These are phyloP conservation scores for Trametes elegans DNA, from an alignment of 768 basidiomycete genomes.

Conservation along the genomic window DNA sequence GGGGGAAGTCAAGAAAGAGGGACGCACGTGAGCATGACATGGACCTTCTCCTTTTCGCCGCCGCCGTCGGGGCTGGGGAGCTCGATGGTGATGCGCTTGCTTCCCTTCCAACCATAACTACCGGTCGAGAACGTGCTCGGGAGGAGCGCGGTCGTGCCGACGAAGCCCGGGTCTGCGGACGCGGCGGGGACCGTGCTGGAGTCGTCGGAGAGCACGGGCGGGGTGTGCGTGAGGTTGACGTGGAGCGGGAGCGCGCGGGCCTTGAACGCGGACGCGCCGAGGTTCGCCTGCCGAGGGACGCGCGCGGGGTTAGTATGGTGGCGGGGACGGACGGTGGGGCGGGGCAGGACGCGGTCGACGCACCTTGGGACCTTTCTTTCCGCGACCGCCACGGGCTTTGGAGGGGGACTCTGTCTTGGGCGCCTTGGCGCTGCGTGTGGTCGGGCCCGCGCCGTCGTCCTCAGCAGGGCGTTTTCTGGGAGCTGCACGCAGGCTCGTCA, in stretches of 20 bases:
- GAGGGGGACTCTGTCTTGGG: constrained; percentile 35
- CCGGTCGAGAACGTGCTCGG: constrained; percentile 69
- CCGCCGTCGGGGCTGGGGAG: constrained; percentile 47
- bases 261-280: constrained; percentile 55
- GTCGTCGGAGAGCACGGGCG: constrained; percentile 41
- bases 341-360: constrained; percentile 15
- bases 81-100: constrained; percentile 64
- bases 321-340: neutral
- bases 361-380: constrained; percentile 49
- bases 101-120: constrained; percentile 85
- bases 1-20: too few species aligned
- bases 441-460: constrained; percentile 20
- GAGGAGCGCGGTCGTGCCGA: constrained; percentile 53
- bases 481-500: neutral
- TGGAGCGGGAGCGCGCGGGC: constrained; percentile 69
- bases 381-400: constrained; percentile 35
- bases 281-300: constrained; percentile 39
- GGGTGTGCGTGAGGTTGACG: constrained; percentile 64
- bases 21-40: constrained; percentile 72
- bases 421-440: constrained; percentile 42
- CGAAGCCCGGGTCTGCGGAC: constrained; percentile 55
- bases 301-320: neutral
- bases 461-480: constrained; percentile 29
- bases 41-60: constrained; percentile 60
- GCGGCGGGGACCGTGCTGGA: constrained; percentile 34